Evolutionary conservation across 352 stramenopile genomes (phyloP).

Genomic region (Phytophthora crassamura): DNA sequence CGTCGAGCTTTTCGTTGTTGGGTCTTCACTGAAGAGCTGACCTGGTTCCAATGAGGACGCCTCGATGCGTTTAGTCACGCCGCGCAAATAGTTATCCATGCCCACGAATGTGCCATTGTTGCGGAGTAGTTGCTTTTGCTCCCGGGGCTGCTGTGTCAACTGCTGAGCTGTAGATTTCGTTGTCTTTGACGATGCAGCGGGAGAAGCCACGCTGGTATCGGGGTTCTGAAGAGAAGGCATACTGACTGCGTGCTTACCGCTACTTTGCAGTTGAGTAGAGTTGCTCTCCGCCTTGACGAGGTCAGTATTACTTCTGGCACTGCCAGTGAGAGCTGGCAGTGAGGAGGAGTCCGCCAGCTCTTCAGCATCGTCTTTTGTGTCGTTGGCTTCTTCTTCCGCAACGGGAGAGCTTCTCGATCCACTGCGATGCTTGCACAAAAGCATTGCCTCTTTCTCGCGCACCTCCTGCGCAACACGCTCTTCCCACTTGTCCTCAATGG

Average conservation of each 20-base stretch:
- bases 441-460: conserved; percentile 55
- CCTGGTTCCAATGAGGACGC: conserved; percentile 39
- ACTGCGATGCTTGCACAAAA: conserved; percentile 21
- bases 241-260: conserved; percentile 15
- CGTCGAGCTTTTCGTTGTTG: conserved; percentile 5
- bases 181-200: background rate
- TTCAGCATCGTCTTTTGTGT: background rate
- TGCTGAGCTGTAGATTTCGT: conserved; percentile 1
- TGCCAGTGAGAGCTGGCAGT: conserved; percentile 17
- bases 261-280: background rate
- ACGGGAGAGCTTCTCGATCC: background rate
- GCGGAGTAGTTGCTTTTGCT: conserved; percentile 34
- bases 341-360: background rate
- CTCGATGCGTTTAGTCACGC: conserved; percentile 59
- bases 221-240: conserved; percentile 24
- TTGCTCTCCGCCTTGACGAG: conserved; percentile 7
- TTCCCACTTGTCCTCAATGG: conserved; percentile 57
- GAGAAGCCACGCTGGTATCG: conserved; percentile 12
- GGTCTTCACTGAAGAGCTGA: conserved; percentile 47
- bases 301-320: conserved; percentile 3
- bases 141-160: conserved; percentile 4
- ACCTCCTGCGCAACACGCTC: conserved; percentile 48
- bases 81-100: conserved; percentile 72
- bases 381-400: background rate
- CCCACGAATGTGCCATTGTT: conserved; percentile 39